Evolutionary conservation across 2,329 filamentous ascomycete species (phyloP).

Genomic region (Cyphellophora attinorum): DNA sequence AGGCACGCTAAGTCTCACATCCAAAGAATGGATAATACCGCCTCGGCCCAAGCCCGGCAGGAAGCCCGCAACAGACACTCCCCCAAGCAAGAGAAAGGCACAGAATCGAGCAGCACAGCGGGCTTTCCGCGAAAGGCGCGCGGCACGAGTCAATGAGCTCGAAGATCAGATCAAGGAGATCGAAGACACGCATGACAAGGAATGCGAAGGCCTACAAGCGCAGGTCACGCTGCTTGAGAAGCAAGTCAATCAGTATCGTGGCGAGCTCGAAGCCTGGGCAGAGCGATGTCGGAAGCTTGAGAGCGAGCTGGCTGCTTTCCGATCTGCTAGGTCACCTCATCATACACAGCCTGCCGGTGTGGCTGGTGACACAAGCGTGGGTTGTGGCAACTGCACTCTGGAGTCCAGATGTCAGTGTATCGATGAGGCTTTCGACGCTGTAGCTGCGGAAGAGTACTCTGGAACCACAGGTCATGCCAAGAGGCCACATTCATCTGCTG

Average conservation of each 20-base stretch:
- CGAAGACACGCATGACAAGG: slow-evolving; percentile 36
- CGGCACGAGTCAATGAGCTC: slow-evolving; percentile 67
- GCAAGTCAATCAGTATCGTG: slow-evolving; percentile 57
- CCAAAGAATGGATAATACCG: slow-evolving; percentile 77
- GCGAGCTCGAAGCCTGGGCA: slow-evolving; percentile 35
- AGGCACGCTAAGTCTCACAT: slow-evolving; percentile 51
- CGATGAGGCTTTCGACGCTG: slow-evolving; percentile 42
- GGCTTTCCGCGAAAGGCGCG: slow-evolving; percentile 78
- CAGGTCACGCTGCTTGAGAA: slow-evolving; percentile 48
- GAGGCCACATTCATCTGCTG: slow-evolving; percentile 25
- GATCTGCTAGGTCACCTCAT: slow-evolving; percentile 27
- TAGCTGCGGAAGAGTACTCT: slow-evolving; percentile 28
- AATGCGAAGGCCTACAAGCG: slow-evolving; percentile 43
- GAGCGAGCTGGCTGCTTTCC: slow-evolving; percentile 41
- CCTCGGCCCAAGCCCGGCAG: slow-evolving; percentile 80
- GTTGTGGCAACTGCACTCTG: slow-evolving; percentile 58
- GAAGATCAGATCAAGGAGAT: slow-evolving; percentile 41
- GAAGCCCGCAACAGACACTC: slow-evolving; percentile 88
- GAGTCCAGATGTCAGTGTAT: slow-evolving; percentile 55
- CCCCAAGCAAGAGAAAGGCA: slow-evolving; percentile 83
- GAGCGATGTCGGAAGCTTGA: slow-evolving; percentile 53
- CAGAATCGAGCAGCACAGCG: slow-evolving; percentile 90
- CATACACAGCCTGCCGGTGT: slow-evolving; percentile 16
- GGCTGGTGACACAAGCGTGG: slow-evolving; percentile 34
- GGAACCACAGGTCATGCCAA: slow-evolving; percentile 27